These are phyloP conservation scores for Candolleomyces aberdarensis DNA, from an alignment of 768 basidiomycete genomes.

Conservation along the genomic window DNA sequence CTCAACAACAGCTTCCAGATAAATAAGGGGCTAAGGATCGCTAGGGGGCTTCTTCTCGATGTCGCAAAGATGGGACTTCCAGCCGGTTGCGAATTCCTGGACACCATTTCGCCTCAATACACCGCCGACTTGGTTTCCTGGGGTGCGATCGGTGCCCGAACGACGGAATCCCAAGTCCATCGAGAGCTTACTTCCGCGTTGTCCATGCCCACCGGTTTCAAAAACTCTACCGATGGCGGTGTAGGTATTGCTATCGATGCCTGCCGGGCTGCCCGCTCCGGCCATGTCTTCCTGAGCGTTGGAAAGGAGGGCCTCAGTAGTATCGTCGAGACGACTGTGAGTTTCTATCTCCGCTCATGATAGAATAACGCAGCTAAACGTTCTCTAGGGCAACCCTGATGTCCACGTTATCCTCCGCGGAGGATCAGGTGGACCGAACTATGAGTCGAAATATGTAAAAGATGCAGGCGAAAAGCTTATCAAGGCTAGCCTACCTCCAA, in stretches of 20 bases:
- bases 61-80: conserved; percentile 89
- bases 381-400: conserved; percentile 74
- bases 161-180: conserved; percentile 92
- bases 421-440: conserved; percentile 88
- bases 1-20: conserved; percentile 93
- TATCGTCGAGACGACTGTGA: conserved; percentile 90
- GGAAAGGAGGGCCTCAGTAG: conserved; percentile 95
- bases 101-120: conserved; percentile 67
- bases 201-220: conserved; percentile 98
- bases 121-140: conserved; percentile 88
- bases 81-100: conserved; percentile 95
- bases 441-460: conserved; percentile 71
- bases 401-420: conserved; percentile 96
- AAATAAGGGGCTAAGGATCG: conserved; percentile 91
- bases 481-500: conserved; percentile 75
- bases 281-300: conserved; percentile 95
- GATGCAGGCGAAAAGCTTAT: conserved; percentile 69
- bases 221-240: conserved; percentile 95
- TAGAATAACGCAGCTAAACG: conserved; percentile 2
- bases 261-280: conserved; percentile 84
- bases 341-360: conserved; percentile 11
- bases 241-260: conserved; percentile 93
- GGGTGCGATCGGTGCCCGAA: conserved; percentile 95
- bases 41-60: conserved; percentile 83
- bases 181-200: conserved; percentile 83